Evolutionary conservation across 1,284 basidiomycete species (phyloP).

Genomic region (Rhodotorula sp.): DNA sequence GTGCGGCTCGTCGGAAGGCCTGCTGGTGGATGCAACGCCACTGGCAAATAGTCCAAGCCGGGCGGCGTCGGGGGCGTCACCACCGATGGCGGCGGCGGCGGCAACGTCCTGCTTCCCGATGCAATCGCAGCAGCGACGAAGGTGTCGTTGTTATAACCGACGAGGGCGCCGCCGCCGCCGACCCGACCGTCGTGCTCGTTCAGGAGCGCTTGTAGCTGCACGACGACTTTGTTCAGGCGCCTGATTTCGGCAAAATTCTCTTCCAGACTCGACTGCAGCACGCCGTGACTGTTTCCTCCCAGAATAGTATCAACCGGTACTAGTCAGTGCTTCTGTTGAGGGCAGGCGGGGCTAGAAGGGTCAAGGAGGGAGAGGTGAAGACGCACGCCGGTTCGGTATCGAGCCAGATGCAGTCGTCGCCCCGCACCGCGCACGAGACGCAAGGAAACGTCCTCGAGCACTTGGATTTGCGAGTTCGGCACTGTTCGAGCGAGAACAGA

Average conservation of each 20-base stretch:
- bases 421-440: neutral
- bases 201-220: conserved; percentile 2
- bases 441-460: conserved; percentile 13
- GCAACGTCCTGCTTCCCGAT: too few species aligned
- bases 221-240: conserved; percentile 5
- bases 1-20: too few species aligned
- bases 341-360: neutral
- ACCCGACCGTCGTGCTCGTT: conserved; percentile 3
- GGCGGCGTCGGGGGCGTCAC: neutral
- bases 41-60: neutral
- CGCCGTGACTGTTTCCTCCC: neutral
- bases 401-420: conserved; percentile 5
- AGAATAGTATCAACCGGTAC: neutral
- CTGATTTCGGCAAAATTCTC: conserved; percentile 4
- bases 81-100: neutral
- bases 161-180: neutral
- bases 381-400: conserved; percentile 9
- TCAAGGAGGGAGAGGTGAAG: neutral
- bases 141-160: neutral
- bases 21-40: too few species aligned
- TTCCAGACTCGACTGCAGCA: neutral
- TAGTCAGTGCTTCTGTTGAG: neutral
- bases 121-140: too few species aligned
- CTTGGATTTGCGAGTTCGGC: conserved; percentile 5
- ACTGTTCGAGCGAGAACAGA: neutral